Base-by-base conservation (phyloP, 139 green algal species). In the Chlorella sp. region DNA sequence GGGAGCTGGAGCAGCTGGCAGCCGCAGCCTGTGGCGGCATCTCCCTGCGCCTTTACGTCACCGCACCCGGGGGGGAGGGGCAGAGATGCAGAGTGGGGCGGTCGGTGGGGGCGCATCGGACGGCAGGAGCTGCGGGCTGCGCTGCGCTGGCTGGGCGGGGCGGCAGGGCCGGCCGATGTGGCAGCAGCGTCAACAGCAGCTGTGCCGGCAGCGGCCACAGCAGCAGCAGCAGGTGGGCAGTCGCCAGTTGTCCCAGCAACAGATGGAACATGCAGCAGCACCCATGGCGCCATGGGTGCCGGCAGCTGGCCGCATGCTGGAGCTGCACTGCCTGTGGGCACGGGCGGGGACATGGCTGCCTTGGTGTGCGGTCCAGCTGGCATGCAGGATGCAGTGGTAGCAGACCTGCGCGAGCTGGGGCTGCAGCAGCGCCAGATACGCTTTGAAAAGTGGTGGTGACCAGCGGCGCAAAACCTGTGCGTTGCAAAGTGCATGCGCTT, bases 361-460 rank as follows among this genome's bases (percentile, higher is more conserved):
- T 42, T 90, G n/a, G 32, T 90, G n/a, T 90, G 86, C 71, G 86
- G 86, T 14, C 86, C 86, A 9, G 19, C 60, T 28, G 26, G 12
- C 0, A 90, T 90, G 86, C 28, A 60, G 64, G 57, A 90, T 53
- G 34, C 42, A 4, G 34, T 60, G 36, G 22, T 85, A 11, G 48
- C 36, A 1, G 69, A 83, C 11, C 37, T 86, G 86, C 18, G 5
- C 24, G 12, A 32, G 24, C 39, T 86, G 11, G 86, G 86, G 12
- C 53, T 90, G 30, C 64, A 71, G 64, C 64, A 71, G 64, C 11
- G 64, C 64, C 64, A 71, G 64, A 26, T 71, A 28, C 21, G 21
- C 21, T 71, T 32, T 32, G 64, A 71, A 57, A 57, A 57, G 48
- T 57, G 48, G 48, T 57, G 48, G 48, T 57, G 48, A 57, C 48